A percentile compares a stretch with the other conserved stretches of the same genome.
phyloP scores from a whole-genome alignment of 2,329 filamentous ascomycete species.

The Penicillium griseofulvum region DNA sequence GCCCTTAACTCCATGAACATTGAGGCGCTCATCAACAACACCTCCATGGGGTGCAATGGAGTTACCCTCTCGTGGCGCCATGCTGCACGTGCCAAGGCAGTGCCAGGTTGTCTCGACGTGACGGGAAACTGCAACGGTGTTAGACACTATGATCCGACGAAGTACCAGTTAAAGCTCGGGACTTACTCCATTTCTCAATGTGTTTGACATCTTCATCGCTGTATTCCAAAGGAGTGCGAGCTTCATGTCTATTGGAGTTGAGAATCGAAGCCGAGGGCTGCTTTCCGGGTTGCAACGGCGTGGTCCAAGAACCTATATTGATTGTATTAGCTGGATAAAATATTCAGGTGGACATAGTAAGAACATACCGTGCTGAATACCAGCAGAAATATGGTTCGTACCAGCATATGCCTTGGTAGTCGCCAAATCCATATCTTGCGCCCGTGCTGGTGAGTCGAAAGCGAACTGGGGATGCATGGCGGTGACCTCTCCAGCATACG shows the following conservation, averaged over 20 bases:
- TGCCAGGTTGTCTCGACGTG: slow-evolving; percentile 79
- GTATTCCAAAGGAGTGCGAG: slow-evolving; percentile 66
- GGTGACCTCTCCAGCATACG: slow-evolving; percentile 72
- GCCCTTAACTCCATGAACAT: slow-evolving; percentile 73
- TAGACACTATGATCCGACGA: background rate
- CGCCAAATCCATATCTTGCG: slow-evolving; percentile 69
- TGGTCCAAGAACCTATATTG: slow-evolving; percentile 57
- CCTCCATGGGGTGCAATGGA: slow-evolving; percentile 73
- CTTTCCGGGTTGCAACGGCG: slow-evolving; percentile 57
- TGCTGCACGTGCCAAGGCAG: slow-evolving; percentile 66
- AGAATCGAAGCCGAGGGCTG: slow-evolving; percentile 52
- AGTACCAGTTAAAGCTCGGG: background rate
- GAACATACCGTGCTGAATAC: slow-evolving; percentile 64
- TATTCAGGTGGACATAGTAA: too few species aligned
- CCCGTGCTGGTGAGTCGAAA: slow-evolving; percentile 66
- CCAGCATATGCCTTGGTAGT: slow-evolving; percentile 76
- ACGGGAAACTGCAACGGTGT: slow-evolving; percentile 52
- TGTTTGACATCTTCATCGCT: slow-evolving; percentile 53
- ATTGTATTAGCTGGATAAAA: background rate
- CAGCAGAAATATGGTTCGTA: slow-evolving; percentile 67
- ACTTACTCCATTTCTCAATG: slow-evolving; percentile 60
- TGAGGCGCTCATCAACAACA: slow-evolving; percentile 72
- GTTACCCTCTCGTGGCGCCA: slow-evolving; percentile 74
- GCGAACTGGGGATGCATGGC: slow-evolving; percentile 68
- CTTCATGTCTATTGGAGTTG: slow-evolving; percentile 62